Evolutionary conservation across 179 eudicot genomes (phyloP).

Genomic region (Patellifolia procumbens): DNA sequence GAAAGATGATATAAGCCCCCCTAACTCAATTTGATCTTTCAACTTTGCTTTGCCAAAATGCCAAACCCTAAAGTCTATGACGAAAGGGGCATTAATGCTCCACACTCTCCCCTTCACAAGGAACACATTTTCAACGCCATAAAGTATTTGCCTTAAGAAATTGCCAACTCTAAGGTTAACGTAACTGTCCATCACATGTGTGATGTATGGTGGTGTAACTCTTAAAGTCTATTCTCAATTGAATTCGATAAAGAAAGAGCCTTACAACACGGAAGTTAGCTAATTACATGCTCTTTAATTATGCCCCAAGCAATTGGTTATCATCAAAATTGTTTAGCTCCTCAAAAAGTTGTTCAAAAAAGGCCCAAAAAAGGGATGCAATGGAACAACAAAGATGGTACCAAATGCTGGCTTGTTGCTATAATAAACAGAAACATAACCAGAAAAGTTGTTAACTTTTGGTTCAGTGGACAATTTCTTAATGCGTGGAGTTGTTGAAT

Average conservation of each 20-base stretch:
- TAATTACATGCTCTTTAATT: conserved; percentile 1
- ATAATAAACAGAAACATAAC: conserved; percentile 18
- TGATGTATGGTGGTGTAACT: not conserved
- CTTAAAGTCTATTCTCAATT: not conserved
- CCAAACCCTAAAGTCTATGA: not conserved
- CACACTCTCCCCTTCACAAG: not conserved
- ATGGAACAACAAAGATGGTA: not conserved
- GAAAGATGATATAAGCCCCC: too few relatives aligned
- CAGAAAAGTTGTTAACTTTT: not conserved
- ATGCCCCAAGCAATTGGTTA: conserved; percentile 8
- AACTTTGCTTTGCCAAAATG: not conserved
- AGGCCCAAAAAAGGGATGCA: not conserved
- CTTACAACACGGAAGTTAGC: conserved; percentile 8
- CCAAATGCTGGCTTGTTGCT: conserved; percentile 7
- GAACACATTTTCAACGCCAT: not conserved
- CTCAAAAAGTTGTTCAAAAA: not conserved
- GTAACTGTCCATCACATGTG: conserved; percentile 11
- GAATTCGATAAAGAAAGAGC: not conserved
- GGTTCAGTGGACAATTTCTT: conserved; percentile 16
- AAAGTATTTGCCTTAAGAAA: not conserved
- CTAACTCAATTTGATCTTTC: too few relatives aligned
- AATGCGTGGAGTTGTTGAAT: conserved; percentile 13
- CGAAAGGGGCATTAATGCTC: not conserved
- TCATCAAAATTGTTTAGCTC: not conserved
- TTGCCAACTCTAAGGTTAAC: not conserved